phyloP scores from a whole-genome alignment of 768 basidiomycete species.

The Boletellus sp. region DNA sequence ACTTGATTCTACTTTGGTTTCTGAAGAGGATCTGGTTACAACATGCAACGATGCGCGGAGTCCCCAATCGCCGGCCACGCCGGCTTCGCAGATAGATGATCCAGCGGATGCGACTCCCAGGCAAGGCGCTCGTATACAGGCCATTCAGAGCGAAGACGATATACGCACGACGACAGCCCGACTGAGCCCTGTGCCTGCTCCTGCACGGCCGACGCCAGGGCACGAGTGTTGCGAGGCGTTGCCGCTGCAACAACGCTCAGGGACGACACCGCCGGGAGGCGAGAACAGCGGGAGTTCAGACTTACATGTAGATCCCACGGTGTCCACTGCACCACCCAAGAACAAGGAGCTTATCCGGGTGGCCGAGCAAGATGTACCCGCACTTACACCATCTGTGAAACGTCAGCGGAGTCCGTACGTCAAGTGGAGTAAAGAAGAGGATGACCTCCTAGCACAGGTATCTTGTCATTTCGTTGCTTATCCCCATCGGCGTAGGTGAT shows the following conservation, averaged over 20 bases:
- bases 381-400: constrained; percentile 24
- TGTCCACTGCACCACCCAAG: constrained; percentile 1
- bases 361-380: constrained; percentile 25
- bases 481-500: not conserved
- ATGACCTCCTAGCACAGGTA: constrained; percentile 39
- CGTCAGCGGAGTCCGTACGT: constrained; percentile 39
- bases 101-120: constrained; percentile 16
- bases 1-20: constrained; percentile 3
- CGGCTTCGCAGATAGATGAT: constrained; percentile 4
- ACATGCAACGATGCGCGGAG: not conserved
- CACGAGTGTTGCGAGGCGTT: constrained; percentile 9
- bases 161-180: not conserved
- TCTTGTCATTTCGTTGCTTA: not conserved
- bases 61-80: not conserved
- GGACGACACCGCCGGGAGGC: constrained; percentile 3
- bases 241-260: constrained; percentile 1
- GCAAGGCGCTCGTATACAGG: constrained; percentile 8
- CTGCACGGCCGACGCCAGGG: not conserved
- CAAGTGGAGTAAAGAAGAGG: constrained; percentile 43
- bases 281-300: constrained; percentile 1
- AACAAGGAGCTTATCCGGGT: constrained; percentile 25
- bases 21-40: not conserved
- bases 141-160: not conserved
- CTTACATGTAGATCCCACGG: not conserved
- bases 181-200: not conserved